Evolutionary conservation across 768 basidiomycete genomes (phyloP).

Genomic region (Tremella yokohamensis): DNA sequence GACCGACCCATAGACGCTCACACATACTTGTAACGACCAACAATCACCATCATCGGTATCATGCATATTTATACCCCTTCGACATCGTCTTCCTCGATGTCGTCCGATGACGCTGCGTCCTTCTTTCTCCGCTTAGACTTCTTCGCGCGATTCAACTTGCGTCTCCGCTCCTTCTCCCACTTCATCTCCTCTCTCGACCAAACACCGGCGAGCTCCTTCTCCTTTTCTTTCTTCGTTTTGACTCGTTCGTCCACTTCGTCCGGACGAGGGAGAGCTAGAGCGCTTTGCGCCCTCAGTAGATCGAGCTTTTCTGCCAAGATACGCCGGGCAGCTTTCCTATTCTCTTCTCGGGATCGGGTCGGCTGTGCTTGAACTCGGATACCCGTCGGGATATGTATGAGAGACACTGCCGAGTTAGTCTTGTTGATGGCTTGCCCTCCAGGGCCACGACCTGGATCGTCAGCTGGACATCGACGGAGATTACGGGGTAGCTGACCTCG

Average conservation of each 20-base stretch:
- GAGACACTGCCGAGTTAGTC: conserved; percentile 73
- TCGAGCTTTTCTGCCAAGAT: conserved; percentile 69
- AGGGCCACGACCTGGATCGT: conserved; percentile 70
- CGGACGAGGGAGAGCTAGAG: not conserved
- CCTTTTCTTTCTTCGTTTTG: conserved; percentile 5
- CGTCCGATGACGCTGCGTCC: conserved; percentile 9
- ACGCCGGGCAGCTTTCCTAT: conserved; percentile 71
- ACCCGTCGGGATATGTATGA: conserved; percentile 83
- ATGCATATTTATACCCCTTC: not conserved
- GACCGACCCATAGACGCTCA: conserved; percentile 21
- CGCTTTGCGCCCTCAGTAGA: conserved; percentile 5
- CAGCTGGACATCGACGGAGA: conserved; percentile 57
- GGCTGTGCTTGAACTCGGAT: conserved; percentile 82
- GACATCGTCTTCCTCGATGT: conserved; percentile 2
- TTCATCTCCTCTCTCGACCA: conserved; percentile 64
- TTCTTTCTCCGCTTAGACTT: conserved; percentile 58
- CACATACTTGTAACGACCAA: not conserved
- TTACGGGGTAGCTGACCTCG: conserved; percentile 63
- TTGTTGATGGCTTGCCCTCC: conserved; percentile 98
- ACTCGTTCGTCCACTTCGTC: not conserved
- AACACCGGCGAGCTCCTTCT: conserved; percentile 8
- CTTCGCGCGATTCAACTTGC: conserved; percentile 69
- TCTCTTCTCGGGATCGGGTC: conserved; percentile 75
- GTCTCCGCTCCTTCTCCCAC: conserved; percentile 69
- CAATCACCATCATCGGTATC: not conserved